Conservation (phyloP, 345 rosid genomes). For the Salix brachista region DNA sequence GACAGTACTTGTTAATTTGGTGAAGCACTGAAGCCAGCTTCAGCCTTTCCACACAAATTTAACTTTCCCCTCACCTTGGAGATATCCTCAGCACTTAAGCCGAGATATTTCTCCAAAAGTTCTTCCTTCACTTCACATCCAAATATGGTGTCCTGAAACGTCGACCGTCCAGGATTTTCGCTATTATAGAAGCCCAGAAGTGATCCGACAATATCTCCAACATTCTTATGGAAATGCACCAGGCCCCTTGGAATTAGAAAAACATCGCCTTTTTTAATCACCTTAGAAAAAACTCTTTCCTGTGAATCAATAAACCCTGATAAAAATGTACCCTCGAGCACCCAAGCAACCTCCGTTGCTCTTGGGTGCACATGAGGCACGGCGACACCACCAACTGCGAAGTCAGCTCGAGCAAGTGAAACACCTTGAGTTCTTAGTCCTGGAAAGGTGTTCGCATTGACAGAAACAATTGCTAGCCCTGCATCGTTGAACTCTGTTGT, state of each 20-base stretch:
- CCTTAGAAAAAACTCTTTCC: slow-evolving; percentile 31
- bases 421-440: slow-evolving; percentile 27
- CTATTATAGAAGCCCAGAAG: slow-evolving; percentile 39
- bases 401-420: slow-evolving; percentile 18
- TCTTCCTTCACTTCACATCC: slow-evolving; percentile 39
- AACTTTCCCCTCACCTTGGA: slow-evolving; percentile 35
- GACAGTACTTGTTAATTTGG: no score
- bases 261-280: slow-evolving; percentile 41
- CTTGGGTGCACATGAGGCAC: slow-evolving; percentile 29
- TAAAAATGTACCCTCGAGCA: slow-evolving; percentile 16
- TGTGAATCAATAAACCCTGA: slow-evolving; percentile 41
- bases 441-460: slow-evolving; percentile 24
- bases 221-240: slow-evolving; percentile 42
- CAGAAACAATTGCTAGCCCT: slow-evolving; percentile 37
- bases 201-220: slow-evolving; percentile 29
- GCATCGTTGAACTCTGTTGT: slow-evolving; percentile 34
- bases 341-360: slow-evolving; percentile 18
- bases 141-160: slow-evolving; percentile 36
- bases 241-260: slow-evolving; percentile 45
- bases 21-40: background rate
- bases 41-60: no score
- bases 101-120: slow-evolving; percentile 40
- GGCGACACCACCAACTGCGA: slow-evolving; percentile 15
- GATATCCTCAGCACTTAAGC: slow-evolving; percentile 38
- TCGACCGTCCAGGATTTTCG: slow-evolving; percentile 41